Evolutionary conservation across 2,329 filamentous ascomycete species (phyloP).

Genomic region (Albifimbria verrucaria): DNA sequence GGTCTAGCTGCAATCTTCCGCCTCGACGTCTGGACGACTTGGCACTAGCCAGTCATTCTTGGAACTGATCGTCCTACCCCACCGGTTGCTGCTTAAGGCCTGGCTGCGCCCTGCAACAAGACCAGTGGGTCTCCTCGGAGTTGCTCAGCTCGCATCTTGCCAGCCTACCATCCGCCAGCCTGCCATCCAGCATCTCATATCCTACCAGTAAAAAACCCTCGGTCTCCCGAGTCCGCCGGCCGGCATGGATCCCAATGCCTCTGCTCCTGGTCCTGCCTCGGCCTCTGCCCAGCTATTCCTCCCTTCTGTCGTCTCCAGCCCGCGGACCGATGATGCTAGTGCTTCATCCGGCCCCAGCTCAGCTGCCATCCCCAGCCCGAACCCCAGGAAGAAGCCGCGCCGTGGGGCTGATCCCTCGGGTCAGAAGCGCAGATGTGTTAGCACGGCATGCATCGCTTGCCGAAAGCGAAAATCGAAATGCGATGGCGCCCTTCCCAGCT

Average conservation of each 20-base stretch:
- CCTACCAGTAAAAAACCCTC: neutral
- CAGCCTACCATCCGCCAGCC: neutral
- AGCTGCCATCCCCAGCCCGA: conserved; percentile 12
- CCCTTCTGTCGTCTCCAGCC: neutral
- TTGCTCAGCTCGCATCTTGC: neutral
- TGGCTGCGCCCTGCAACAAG: neutral
- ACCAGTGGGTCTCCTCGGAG: conserved; percentile 1
- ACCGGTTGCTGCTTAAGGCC: neutral
- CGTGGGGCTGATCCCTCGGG: conserved; percentile 43
- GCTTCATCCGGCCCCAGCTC: neutral
- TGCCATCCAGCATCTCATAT: neutral
- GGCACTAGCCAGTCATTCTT: too few species aligned
- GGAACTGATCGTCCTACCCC: neutral
- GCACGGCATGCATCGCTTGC: conserved; percentile 81
- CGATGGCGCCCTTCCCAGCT: conserved; percentile 86
- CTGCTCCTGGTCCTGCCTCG: neutral
- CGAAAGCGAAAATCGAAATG: conserved; percentile 82
- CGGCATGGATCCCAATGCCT: neutral
- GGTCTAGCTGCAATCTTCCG: too few species aligned
- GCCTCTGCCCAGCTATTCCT: neutral
- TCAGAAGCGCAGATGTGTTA: conserved; percentile 73
- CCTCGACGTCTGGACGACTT: too few species aligned
- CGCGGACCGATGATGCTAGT: neutral
- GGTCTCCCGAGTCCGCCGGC: neutral
- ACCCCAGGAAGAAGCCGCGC: conserved; percentile 47